Conservation (phyloP, 1,284 basidiomycete genomes). For the Blastosporella zonata region DNA sequence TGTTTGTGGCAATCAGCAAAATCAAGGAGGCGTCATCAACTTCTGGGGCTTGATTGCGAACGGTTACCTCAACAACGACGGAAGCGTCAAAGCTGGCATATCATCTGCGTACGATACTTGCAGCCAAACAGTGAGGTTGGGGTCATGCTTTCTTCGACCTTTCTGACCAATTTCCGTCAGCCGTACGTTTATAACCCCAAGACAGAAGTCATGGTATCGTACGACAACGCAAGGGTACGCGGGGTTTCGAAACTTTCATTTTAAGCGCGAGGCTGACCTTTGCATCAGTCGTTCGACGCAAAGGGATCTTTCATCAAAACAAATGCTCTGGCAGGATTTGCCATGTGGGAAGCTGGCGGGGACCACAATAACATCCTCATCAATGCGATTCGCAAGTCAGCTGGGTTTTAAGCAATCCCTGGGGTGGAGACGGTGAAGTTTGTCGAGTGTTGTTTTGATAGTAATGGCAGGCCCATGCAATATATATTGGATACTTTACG, state of each 20-base stretch:
- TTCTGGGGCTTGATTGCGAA: slow-evolving; percentile 61
- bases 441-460: neutral
- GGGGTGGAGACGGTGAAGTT: neutral
- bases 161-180: slow-evolving; percentile 32
- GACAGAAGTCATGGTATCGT: slow-evolving; percentile 60
- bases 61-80: slow-evolving; percentile 54
- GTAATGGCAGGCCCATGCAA: neutral
- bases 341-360: slow-evolving; percentile 55
- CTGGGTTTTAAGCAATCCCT: slow-evolving; percentile 14
- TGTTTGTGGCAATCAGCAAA: slow-evolving; percentile 46
- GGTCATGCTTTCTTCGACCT: neutral
- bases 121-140: slow-evolving; percentile 61
- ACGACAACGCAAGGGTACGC: slow-evolving; percentile 45
- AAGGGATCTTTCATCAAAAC: slow-evolving; percentile 54
- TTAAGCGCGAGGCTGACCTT: neutral
- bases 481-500: neutral
- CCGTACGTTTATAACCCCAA: slow-evolving; percentile 63
- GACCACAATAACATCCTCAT: slow-evolving; percentile 52
- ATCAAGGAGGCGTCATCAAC: slow-evolving; percentile 47
- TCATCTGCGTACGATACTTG: slow-evolving; percentile 56
- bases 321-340: slow-evolving; percentile 47
- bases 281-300: slow-evolving; percentile 43
- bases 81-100: slow-evolving; percentile 48
- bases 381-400: slow-evolving; percentile 30
- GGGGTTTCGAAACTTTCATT: slow-evolving; percentile 36